These are phyloP conservation scores for Geranomyces variabilis DNA, from an alignment of 192 early-diverging fungal genomes.

Conservation along the genomic window DNA sequence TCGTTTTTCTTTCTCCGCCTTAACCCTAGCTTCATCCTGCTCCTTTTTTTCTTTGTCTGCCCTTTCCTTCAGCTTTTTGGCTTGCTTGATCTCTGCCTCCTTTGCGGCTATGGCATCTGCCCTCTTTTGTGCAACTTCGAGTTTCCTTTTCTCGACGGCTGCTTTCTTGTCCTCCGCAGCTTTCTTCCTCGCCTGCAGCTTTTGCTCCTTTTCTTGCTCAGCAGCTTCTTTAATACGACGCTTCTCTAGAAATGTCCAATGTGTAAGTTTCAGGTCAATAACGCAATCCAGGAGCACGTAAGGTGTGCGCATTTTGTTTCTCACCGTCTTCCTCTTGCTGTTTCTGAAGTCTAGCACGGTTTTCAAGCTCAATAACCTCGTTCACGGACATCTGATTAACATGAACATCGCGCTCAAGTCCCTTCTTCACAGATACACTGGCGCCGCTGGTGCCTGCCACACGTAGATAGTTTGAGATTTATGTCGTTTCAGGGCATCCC, in stretches of 20 bases:
- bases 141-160: background rate
- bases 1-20: background rate
- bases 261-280: too few species aligned
- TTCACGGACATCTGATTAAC: background rate
- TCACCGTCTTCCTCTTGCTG: conserved; percentile 3
- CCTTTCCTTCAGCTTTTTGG: background rate
- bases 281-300: too few species aligned
- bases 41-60: background rate
- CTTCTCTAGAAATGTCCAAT: background rate
- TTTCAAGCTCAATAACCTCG: background rate
- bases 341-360: background rate
- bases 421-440: background rate
- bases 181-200: background rate
- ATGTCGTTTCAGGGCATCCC: too few species aligned
- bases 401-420: background rate
- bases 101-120: background rate
- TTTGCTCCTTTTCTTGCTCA: background rate
- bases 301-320: too few species aligned
- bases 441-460: background rate
- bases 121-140: background rate
- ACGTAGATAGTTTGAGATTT: too few species aligned
- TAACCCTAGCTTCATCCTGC: background rate
- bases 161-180: background rate
- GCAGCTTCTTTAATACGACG: background rate
- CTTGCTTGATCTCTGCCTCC: background rate